Percentiles rank a stretch among this genome's conserved stretches.
phyloP scores from a whole-genome alignment of 2,329 filamentous ascomycete genomes.

The Emergomyces pasteurianus region DNA sequence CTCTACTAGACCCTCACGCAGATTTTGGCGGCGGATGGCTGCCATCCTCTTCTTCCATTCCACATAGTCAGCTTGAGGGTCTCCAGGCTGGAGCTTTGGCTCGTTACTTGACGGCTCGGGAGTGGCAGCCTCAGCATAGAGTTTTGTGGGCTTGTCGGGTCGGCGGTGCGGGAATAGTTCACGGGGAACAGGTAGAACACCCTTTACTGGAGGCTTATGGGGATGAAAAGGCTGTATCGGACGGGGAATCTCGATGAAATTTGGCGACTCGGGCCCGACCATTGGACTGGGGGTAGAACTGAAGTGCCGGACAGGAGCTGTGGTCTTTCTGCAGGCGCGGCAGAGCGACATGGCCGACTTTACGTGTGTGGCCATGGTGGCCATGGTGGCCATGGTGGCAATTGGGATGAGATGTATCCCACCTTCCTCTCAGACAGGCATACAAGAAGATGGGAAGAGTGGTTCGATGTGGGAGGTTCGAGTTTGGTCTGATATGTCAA shows the following conservation, averaged over 20 bases:
- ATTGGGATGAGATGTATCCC: neutral
- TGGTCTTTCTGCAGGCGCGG: constrained; percentile 25
- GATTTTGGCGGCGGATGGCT: constrained; percentile 54
- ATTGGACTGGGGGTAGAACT: constrained; percentile 24
- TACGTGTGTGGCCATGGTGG: constrained; percentile 7
- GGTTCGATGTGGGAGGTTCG: neutral
- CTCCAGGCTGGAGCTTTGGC: constrained; percentile 21
- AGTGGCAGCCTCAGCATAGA: constrained; percentile 51
- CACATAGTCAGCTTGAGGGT: constrained; percentile 38
- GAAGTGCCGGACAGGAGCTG: constrained; percentile 31
- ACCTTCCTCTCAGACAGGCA: neutral
- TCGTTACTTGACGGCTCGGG: constrained; percentile 36
- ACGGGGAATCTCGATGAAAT: constrained; percentile 70
- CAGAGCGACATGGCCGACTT: constrained; percentile 24
- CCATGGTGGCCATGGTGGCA: neutral
- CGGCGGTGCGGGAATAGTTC: constrained; percentile 58
- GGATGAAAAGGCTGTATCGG: constrained; percentile 57
- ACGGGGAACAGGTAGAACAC: constrained; percentile 71
- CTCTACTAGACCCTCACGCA: constrained; percentile 57
- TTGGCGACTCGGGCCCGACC: constrained; percentile 64
- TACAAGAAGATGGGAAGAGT: neutral
- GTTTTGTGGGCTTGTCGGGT: constrained; percentile 47
- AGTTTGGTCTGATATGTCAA: neutral
- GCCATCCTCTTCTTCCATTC: constrained; percentile 65
- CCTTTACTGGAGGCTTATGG: constrained; percentile 47